A percentile compares a stretch with the other conserved stretches of the same genome.
Evolutionary conservation across 768 basidiomycete species (phyloP).

Genomic region (Neoboletus brunneissimus): DNA sequence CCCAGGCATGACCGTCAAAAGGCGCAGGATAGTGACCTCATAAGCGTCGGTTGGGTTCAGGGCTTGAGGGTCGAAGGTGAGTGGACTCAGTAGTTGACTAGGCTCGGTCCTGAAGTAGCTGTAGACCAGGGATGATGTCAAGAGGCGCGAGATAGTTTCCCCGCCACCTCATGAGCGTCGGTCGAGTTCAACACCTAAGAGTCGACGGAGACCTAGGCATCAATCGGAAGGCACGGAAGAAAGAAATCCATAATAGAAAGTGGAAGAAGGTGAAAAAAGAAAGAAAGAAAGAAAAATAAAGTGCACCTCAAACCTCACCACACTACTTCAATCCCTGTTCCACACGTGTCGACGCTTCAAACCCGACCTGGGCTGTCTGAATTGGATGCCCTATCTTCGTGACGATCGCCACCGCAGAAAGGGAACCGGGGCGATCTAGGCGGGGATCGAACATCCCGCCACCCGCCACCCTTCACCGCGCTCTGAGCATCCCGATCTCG

Average conservation of each 20-base stretch:
- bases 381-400: neutral
- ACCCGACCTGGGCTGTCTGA: neutral
- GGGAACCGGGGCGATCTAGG: neutral
- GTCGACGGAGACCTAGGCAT: neutral
- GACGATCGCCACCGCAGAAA: neutral
- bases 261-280: neutral
- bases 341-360: neutral
- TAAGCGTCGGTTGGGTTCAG: neutral
- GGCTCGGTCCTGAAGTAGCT: neutral
- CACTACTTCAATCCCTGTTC: neutral
- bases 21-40: neutral
- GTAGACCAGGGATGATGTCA: neutral
- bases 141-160: neutral
- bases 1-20: neutral
- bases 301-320: neutral
- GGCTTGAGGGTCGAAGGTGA: neutral
- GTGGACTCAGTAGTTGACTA: neutral
- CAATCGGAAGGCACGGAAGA: neutral
- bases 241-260: neutral
- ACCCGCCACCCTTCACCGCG: slow-evolving; percentile 1
- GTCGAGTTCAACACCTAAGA: neutral
- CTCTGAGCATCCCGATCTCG: slow-evolving; percentile 8
- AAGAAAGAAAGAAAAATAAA: neutral
- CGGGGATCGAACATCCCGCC: neutral
- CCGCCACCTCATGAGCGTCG: too few relatives aligned